phyloP scores from a whole-genome alignment of 2,329 filamentous ascomycete genomes.

The Fusarium graminum region DNA sequence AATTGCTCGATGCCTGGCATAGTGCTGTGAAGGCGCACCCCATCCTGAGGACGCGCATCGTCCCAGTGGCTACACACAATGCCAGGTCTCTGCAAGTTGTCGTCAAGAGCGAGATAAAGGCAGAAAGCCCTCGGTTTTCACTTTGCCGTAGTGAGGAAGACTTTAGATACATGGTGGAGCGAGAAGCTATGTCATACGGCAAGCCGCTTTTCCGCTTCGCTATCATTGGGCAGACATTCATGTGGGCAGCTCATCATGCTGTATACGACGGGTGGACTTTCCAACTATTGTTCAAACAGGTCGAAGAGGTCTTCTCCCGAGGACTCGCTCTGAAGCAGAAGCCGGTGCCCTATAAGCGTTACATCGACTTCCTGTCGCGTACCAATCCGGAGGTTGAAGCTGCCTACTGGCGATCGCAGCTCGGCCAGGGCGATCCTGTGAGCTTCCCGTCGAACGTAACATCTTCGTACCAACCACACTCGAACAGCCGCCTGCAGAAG shows the following conservation, averaged over 20 bases:
- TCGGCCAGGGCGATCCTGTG: constrained; percentile 14
- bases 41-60: constrained; percentile 56
- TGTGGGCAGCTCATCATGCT: constrained; percentile 14
- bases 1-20: constrained; percentile 51
- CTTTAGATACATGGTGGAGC: constrained; percentile 12
- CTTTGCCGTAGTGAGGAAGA: constrained; percentile 11
- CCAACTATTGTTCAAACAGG: constrained; percentile 14
- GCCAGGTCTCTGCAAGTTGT: constrained; percentile 52
- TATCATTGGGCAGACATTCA: constrained; percentile 11
- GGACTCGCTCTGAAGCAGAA: constrained; percentile 11
- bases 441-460: constrained; percentile 13
- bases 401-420: constrained; percentile 15
- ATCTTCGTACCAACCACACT: constrained; percentile 16
- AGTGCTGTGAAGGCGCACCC: constrained; percentile 58
- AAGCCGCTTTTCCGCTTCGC: constrained; percentile 15
- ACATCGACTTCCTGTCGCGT: constrained; percentile 12
- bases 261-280: constrained; percentile 17
- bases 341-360: constrained; percentile 11
- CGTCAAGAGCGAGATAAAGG: constrained; percentile 58
- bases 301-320: constrained; percentile 9
- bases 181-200: constrained; percentile 15
- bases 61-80: constrained; percentile 12
- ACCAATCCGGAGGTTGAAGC: constrained; percentile 14
- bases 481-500: constrained; percentile 11
- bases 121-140: constrained; percentile 7